Evolutionary conservation across 2,329 filamentous ascomycete species (phyloP).

Genomic region (Cordyceps javanica): DNA sequence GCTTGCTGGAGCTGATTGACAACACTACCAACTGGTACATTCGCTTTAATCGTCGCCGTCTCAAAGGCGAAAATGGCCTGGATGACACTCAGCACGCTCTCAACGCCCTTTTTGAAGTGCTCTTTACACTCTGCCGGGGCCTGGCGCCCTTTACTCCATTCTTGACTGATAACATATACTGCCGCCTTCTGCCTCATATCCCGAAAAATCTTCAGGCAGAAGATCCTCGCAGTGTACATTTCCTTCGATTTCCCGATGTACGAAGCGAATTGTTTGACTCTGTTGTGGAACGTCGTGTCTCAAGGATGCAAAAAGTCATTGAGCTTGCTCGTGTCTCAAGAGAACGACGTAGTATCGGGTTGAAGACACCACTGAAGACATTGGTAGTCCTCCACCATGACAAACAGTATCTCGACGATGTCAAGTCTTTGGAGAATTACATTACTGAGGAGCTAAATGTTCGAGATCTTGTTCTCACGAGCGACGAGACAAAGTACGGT

Average conservation of each 20-base stretch:
- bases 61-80: conserved; percentile 83
- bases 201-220: conserved; percentile 61
- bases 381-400: conserved; percentile 85
- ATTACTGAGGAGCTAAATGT: conserved; percentile 90
- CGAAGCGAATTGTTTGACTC: conserved; percentile 82
- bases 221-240: conserved; percentile 84
- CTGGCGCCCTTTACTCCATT: conserved; percentile 95
- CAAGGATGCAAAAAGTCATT: conserved; percentile 92
- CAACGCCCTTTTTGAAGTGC: conserved; percentile 88
- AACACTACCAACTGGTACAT: conserved; percentile 99
- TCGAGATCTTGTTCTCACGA: conserved; percentile 74
- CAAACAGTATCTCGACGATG: conserved; percentile 75
- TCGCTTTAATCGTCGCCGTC: conserved; percentile 81
- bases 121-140: conserved; percentile 81
- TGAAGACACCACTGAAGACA: conserved; percentile 88
- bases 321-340: conserved; percentile 81
- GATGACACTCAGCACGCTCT: conserved; percentile 85
- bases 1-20: conserved; percentile 77
- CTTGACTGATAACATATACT: conserved; percentile 91
- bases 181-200: conserved; percentile 73
- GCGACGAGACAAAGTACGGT: conserved; percentile 84
- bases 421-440: conserved; percentile 80
- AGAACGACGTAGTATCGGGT: conserved; percentile 74
- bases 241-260: conserved; percentile 83
- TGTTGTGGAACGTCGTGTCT: conserved; percentile 77